Conservation (phyloP, 163 green algal species). For the Prototheca wickerhamii region DNA sequence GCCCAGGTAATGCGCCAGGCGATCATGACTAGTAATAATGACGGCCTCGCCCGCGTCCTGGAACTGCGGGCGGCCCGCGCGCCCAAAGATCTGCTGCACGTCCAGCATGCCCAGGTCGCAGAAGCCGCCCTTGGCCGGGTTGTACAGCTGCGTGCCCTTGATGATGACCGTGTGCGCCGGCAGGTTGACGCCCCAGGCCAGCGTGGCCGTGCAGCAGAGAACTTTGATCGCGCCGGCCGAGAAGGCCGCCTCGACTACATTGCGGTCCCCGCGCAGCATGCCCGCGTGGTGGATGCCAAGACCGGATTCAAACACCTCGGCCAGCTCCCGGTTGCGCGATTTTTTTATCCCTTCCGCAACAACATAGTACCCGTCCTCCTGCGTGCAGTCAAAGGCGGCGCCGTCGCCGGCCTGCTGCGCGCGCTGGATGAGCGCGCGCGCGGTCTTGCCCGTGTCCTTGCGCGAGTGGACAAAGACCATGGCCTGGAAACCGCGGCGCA, state of each 20-base stretch:
- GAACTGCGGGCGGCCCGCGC: conserved; percentile 86
- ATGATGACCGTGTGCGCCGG: conserved; percentile 97
- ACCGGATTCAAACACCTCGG: conserved; percentile 63
- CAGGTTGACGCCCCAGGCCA: conserved; percentile 98
- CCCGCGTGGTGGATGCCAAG: conserved; percentile 94
- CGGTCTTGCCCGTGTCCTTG: conserved; percentile 96
- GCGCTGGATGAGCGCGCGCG: conserved; percentile 43
- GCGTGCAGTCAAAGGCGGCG: conserved; percentile 42
- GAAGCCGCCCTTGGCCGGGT: conserved; percentile 83
- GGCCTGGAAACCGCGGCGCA: conserved; percentile 82
- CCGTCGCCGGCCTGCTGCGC: conserved; percentile 41
- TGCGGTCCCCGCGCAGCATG: conserved; percentile 92
- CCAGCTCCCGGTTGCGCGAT: conserved; percentile 68
- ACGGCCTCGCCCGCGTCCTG: conserved; percentile 72
- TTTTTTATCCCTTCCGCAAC: conserved; percentile 62
- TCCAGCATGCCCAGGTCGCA: conserved; percentile 92
- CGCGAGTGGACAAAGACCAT: conserved; percentile 99
- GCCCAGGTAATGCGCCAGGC: conserved; percentile 89
- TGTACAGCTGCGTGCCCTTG: conserved; percentile 95
- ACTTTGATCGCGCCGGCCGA: conserved; percentile 73
- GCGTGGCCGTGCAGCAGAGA: conserved; percentile 88
- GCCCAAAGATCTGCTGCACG: conserved; percentile 97
- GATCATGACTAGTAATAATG: conserved; percentile 93
- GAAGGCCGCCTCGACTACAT: conserved; percentile 84
- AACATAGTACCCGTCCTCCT: conserved; percentile 27